Evolutionary conservation across 495 filamentous ascomycete genomes (phyloP), one percentile per base, ranked within the genome.

Genomic region (Sporormia fimetaria): DNA sequence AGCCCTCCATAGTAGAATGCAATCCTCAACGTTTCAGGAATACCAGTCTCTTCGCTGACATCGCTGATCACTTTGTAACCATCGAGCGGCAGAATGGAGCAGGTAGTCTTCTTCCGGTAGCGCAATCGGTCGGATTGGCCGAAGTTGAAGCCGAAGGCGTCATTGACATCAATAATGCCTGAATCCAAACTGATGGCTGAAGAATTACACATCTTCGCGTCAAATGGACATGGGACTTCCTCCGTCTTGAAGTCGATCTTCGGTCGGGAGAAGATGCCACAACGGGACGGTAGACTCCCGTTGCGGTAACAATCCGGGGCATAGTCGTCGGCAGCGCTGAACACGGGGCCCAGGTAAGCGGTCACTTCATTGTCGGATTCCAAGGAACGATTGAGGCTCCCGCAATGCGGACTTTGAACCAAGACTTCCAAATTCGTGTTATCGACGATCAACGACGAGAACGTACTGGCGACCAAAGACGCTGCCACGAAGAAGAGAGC

Each of bases 201-300:
- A 3, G 22, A 31, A 4, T 15, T 27, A n/a, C 25, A 27, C 27
- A 3, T n/a, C 25, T 12, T 7, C 11, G 14, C 3, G 11, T 10
- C 24, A 40, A 15, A 40, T 40, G 37, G 37, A 20, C 37, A 40
- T 29, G 12, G 6, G 37, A 27, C 25, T 27, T 7, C 12, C 25
- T 27, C 25, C 12, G 12, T 27, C 25, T 7, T 7, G 25, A n/a
- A 27, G 7, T 27, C 4, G 9, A 42, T 32, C 11, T 21, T 9
- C 16, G 38, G 29, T 29, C 28, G 26, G 4, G 20, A 21, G 23
- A 33, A 42, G 10, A 22, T 33, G 24, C 15, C 10, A 21, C 38
- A 42, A 3, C 3, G 17, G 3, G 38, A 4, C 4, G 38, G 38
- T 3, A 33, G 10, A 9, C 3, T 14, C 14, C 2, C 11, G 12